Conservation (phyloP, 2,329 filamentous ascomycete genomes). For the Apiospora marii region DNA sequence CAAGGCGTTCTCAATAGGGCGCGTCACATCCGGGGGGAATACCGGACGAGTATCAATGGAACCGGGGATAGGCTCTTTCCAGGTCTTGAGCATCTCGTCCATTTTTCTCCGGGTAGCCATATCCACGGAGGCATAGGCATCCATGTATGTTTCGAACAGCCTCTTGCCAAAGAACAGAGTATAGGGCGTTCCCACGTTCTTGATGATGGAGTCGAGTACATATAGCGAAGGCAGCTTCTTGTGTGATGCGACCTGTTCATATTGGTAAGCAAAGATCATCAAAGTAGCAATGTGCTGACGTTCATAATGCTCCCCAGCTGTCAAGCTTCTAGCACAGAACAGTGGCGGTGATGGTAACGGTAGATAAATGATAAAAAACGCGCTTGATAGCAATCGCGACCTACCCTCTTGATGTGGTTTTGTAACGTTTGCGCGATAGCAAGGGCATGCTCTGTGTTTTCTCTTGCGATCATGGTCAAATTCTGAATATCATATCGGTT, state of each 20-base stretch:
- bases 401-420: constrained; percentile 94
- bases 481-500: constrained; percentile 96
- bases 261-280: constrained; percentile 47
- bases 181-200: constrained; percentile 98
- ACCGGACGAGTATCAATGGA: constrained; percentile 93
- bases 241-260: constrained; percentile 76
- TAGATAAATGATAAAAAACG: not conserved
- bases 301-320: not conserved
- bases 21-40: constrained; percentile 85
- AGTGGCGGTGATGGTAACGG: not conserved
- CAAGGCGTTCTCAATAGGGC: constrained; percentile 91
- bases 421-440: constrained; percentile 90
- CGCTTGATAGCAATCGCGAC: constrained; percentile 46
- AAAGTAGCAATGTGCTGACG: not conserved
- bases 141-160: constrained; percentile 95
- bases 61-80: constrained; percentile 95
- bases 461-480: constrained; percentile 94
- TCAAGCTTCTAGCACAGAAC: not conserved
- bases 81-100: constrained; percentile 97
- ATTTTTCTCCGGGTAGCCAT: constrained; percentile 84
- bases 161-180: constrained; percentile 93
- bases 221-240: constrained; percentile 97
- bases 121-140: constrained; percentile 91
- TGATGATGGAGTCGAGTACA: constrained; percentile 96
- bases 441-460: constrained; percentile 95